Conservation (phyloP, 768 basidiomycete species). For the Royoungia palumana region DNA sequence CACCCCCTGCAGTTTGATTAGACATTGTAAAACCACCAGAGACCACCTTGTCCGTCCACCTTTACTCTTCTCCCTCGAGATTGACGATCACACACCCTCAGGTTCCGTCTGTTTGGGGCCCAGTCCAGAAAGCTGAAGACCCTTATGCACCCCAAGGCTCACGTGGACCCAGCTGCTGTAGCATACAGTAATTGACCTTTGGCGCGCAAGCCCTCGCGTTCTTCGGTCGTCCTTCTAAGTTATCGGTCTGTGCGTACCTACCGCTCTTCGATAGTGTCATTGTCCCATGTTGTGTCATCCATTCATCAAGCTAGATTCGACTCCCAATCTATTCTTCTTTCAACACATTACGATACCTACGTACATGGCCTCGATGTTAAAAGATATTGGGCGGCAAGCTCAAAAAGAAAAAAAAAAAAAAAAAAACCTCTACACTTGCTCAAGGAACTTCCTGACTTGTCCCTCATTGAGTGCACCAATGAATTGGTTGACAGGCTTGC, state of each 20-base stretch:
- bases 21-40: slow-evolving; percentile 69
- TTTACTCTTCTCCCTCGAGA: neutral
- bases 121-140: slow-evolving; percentile 87
- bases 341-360: slow-evolving; percentile 9
- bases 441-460: slow-evolving; percentile 45
- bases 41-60: slow-evolving; percentile 56
- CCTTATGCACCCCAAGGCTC: slow-evolving; percentile 78
- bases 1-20: slow-evolving; percentile 51
- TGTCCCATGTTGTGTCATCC: slow-evolving; percentile 9
- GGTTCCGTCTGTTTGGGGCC: slow-evolving; percentile 97
- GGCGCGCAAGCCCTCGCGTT: neutral
- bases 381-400: neutral
- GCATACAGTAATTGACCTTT: slow-evolving; percentile 45
- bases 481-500: slow-evolving; percentile 56
- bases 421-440: slow-evolving; percentile 29
- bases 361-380: neutral
- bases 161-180: slow-evolving; percentile 52
- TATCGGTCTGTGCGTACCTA: slow-evolving; percentile 11
- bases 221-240: slow-evolving; percentile 1
- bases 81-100: slow-evolving; percentile 30
- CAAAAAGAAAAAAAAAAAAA: neutral
- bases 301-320: slow-evolving; percentile 7
- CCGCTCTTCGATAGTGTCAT: slow-evolving; percentile 8
- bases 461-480: slow-evolving; percentile 52
- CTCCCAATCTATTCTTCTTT: neutral